phyloP scores from a whole-genome alignment of 176 grass and related monocot species.

The Zoysia japonica region DNA sequence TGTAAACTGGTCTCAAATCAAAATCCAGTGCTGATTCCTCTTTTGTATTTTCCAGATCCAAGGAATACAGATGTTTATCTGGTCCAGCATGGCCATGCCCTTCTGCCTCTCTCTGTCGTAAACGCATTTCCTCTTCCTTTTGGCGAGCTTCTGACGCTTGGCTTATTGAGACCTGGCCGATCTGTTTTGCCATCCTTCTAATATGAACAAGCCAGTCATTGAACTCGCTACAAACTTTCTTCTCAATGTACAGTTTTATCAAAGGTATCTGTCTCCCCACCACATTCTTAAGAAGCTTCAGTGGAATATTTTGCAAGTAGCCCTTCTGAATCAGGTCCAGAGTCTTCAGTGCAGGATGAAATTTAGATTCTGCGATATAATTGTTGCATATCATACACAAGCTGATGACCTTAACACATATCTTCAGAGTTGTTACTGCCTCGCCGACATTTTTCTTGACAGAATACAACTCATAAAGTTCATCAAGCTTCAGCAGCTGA shows the following conservation, averaged over 20 bases:
- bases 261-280: conserved; percentile 68
- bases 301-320: conserved; percentile 64
- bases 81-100: conserved; percentile 54
- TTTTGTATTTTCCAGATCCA: conserved; percentile 52
- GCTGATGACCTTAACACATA: conserved; percentile 62
- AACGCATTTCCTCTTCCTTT: conserved; percentile 63
- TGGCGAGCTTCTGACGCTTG: conserved; percentile 74
- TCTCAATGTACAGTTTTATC: conserved; percentile 83
- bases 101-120: conserved; percentile 56
- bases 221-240: conserved; percentile 79
- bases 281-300: conserved; percentile 63
- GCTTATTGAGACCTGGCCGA: conserved; percentile 76
- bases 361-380: conserved; percentile 59
- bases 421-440: conserved; percentile 71
- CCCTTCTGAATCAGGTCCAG: conserved; percentile 68
- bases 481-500: conserved; percentile 55
- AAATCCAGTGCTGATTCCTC: conserved; percentile 69
- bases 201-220: conserved; percentile 91
- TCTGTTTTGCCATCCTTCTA: conserved; percentile 70
- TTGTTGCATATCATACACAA: conserved; percentile 70
- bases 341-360: conserved; percentile 81
- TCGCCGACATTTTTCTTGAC: conserved; percentile 74
- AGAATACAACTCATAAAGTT: conserved; percentile 61
- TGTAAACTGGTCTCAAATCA: conserved; percentile 76
- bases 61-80: conserved; percentile 55